These are phyloP conservation scores for Pezicula rhizophila DNA, from an alignment of 2,329 filamentous ascomycete species.

Conservation along the genomic window DNA sequence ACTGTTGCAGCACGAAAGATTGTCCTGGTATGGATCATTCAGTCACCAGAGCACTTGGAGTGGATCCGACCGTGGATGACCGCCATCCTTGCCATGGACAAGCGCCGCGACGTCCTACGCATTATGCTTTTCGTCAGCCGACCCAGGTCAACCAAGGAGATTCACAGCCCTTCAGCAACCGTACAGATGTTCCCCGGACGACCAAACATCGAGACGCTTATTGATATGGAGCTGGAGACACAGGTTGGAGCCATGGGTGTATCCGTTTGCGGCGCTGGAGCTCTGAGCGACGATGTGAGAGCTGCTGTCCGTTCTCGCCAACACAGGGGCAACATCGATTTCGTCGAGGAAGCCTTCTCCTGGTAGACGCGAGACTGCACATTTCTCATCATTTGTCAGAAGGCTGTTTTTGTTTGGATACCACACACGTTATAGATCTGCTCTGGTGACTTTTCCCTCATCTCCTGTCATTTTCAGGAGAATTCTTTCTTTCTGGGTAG, in stretches of 20 bases:
- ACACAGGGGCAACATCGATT: conserved; percentile 63
- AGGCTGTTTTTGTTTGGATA: background rate
- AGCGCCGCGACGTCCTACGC: conserved; percentile 65
- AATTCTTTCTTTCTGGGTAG: background rate
- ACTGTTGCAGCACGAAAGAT: conserved; percentile 67
- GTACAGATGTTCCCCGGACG: conserved; percentile 82
- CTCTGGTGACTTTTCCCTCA: background rate
- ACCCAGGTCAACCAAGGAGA: conserved; percentile 71
- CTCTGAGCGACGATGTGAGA: conserved; percentile 69
- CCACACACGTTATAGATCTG: background rate
- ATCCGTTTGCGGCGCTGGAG: conserved; percentile 68
- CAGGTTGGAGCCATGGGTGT: conserved; percentile 71
- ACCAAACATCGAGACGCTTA: conserved; percentile 66
- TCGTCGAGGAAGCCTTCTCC: conserved; percentile 73
- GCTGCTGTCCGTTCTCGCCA: conserved; percentile 59
- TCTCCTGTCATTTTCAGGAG: conserved; percentile 3
- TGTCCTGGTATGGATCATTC: conserved; percentile 73
- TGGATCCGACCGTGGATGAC: conserved; percentile 86
- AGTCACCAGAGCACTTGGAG: conserved; percentile 72
- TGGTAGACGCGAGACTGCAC: conserved; percentile 36
- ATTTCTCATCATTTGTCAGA: background rate
- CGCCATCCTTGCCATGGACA: conserved; percentile 68
- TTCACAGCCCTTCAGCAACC: conserved; percentile 69
- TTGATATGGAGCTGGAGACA: conserved; percentile 68
- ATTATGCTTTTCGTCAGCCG: conserved; percentile 75